Evolutionary conservation across 768 basidiomycete species (phyloP).

Genomic region (Lactarius akahatsu): DNA sequence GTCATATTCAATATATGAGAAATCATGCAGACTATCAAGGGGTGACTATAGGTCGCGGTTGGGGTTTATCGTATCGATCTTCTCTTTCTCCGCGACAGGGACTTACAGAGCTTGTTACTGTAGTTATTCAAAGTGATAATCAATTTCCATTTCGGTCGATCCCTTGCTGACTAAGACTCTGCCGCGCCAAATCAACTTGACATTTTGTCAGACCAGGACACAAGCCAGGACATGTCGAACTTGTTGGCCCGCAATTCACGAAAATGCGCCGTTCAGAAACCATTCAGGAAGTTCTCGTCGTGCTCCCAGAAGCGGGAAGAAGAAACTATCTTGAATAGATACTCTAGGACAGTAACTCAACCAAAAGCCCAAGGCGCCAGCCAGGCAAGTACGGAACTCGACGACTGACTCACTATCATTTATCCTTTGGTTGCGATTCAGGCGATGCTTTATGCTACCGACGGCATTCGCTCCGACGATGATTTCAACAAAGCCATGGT

Average conservation of each 20-base stretch:
- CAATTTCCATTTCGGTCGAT: background rate
- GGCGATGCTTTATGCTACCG: conserved; percentile 99
- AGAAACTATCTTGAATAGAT: conserved; percentile 48
- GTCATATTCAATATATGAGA: background rate
- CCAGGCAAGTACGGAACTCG: conserved; percentile 51
- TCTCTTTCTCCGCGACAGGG: background rate
- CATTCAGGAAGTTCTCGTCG: conserved; percentile 31
- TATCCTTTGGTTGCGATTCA: conserved; percentile 35
- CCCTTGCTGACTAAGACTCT: conserved; percentile 18
- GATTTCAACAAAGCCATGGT: conserved; percentile 98
- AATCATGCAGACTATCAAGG: background rate
- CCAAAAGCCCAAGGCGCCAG: conserved; percentile 95
- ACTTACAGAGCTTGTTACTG: too few relatives aligned
- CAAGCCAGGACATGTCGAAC: conserved; percentile 14
- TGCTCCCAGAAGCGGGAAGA: conserved; percentile 27
- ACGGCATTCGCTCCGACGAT: conserved; percentile 72
- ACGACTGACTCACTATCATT: conserved; percentile 1
- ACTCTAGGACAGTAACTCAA: conserved; percentile 82
- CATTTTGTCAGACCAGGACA: background rate
- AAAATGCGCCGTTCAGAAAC: conserved; percentile 11
- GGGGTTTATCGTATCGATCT: background rate
- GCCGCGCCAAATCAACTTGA: background rate
- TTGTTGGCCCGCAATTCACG: conserved; percentile 16
- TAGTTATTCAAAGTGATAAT: too few relatives aligned
- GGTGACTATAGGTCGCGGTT: background rate